phyloP scores from a whole-genome alignment of 1,139 yeast genomes.

The Sugiyamaella xylanicola region DNA sequence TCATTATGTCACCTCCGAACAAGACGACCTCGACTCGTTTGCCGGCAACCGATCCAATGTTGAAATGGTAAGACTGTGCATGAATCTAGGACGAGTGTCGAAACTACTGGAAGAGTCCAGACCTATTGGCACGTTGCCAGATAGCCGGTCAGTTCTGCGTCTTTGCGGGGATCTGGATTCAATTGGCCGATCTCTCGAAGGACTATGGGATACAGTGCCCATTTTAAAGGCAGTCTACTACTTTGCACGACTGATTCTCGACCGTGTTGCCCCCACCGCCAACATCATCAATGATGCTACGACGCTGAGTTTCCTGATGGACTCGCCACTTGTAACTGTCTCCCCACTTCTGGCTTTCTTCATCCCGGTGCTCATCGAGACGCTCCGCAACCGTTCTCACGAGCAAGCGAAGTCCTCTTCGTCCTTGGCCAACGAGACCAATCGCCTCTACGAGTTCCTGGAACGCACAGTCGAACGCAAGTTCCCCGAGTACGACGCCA shows the following conservation, averaged over 20 bases:
- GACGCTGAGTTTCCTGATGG: slow-evolving; percentile 31
- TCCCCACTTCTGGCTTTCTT: slow-evolving; percentile 36
- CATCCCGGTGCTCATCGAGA: slow-evolving; percentile 30
- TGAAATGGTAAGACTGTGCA: slow-evolving; percentile 33
- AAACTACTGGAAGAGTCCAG: slow-evolving; percentile 10
- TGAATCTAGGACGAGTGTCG: slow-evolving; percentile 27
- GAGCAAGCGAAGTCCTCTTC: slow-evolving; percentile 9
- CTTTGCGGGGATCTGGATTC: slow-evolving; percentile 20
- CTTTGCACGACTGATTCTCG: slow-evolving; percentile 29
- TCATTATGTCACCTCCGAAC: slow-evolving; percentile 26
- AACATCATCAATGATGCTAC: slow-evolving; percentile 24
- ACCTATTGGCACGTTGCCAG: slow-evolving; percentile 7
- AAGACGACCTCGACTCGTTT: slow-evolving; percentile 31
- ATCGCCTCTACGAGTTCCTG: slow-evolving; percentile 25
- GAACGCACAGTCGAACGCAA: slow-evolving; percentile 28
- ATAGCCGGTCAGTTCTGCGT: slow-evolving; percentile 12
- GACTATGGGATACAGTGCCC: slow-evolving; percentile 39
- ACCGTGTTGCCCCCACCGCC: slow-evolving; percentile 21
- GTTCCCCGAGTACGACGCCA: slow-evolving; percentile 29
- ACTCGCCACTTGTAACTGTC: slow-evolving; percentile 35
- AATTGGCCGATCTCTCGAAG: slow-evolving; percentile 26
- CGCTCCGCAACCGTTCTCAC: slow-evolving; percentile 22
- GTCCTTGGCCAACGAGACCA: slow-evolving; percentile 11
- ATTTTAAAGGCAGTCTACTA: slow-evolving; percentile 37
- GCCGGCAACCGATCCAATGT: slow-evolving; percentile 30